Base-by-base conservation (phyloP, 495 filamentous ascomycete genomes). In the Haplographium delicatum region DNA sequence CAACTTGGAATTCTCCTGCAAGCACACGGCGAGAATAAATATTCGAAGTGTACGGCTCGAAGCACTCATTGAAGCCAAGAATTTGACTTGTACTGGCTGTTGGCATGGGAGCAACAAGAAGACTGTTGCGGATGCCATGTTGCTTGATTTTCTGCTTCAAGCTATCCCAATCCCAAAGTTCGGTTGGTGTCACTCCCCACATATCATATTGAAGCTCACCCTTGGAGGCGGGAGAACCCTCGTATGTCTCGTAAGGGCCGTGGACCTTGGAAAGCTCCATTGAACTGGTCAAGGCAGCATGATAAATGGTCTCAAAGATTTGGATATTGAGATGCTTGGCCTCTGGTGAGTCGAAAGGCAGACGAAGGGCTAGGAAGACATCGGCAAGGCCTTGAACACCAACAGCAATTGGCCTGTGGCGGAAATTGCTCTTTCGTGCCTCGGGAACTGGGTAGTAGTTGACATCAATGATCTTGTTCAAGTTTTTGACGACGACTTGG, bases 301-400 rank as follows among this genome's bases (percentile, higher is more conserved):
- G 93, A 72, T 98, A 98, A 71, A 98, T 96, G 33, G 93, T 98
- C 80, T 98, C 93, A 62, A 98, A 98, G 65, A 98, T 96, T 68
- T 97, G 89, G 60, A 85, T 91, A 78, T 98, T 98, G 60, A 98
- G 79, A 62, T 91, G 79, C 57, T 84, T 84, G 35, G 93, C 93
- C 72, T 96, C 88, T 15, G 87, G 79, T 0, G 94, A 98, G 64
- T 98, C 93, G 65, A 98, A 98, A 7, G 93, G 93, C 72, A 95
- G 75, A 62, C 94, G 93, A 48, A 98, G 84, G 47, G 94, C 91
- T 53, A 98, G 80, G 84, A 98, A 98, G 41, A 88, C 88, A 77
- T 98, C 93, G n/a, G 93, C 93, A 57, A 98, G 84, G 76, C 93
- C 93, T 70, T 95, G 93, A 57, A 98, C 93, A 78, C 93, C 93